phyloP scores from a whole-genome alignment of 495 filamentous ascomycete species.

The Schizothecium vesticola region DNA sequence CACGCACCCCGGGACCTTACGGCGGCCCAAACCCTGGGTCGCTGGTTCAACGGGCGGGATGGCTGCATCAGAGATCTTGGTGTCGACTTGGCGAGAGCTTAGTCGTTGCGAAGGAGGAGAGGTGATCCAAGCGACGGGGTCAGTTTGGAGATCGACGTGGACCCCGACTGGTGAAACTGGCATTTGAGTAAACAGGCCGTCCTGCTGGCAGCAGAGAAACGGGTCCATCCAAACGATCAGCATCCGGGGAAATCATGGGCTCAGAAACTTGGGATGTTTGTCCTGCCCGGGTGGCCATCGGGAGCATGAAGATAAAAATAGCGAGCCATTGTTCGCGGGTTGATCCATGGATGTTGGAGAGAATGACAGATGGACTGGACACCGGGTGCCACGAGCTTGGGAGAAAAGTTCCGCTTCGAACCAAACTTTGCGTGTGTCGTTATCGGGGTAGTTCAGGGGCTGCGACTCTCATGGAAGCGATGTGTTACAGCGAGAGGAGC shows the following conservation, averaged over 20 bases:
- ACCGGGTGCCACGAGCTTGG: background rate
- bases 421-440: background rate
- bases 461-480: background rate
- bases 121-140: background rate
- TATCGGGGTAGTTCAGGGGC: background rate
- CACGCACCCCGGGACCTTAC: background rate
- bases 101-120: background rate
- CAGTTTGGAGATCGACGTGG: background rate
- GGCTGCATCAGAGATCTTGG: background rate
- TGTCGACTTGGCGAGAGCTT: background rate
- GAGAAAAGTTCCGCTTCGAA: background rate
- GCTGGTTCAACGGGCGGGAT: background rate
- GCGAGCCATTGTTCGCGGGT: background rate
- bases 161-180: background rate
- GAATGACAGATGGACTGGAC: background rate
- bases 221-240: background rate
- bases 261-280: background rate
- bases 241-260: background rate
- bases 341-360: background rate
- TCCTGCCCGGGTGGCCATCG: background rate
- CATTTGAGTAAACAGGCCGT: background rate
- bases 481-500: background rate
- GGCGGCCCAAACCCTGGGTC: too few species aligned
- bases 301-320: background rate
- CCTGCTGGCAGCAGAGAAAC: background rate